Percentiles rank a stretch among this genome's conserved stretches.
Evolutionary conservation across 768 basidiomycete species (phyloP).

Genomic region (Russula sp.): DNA sequence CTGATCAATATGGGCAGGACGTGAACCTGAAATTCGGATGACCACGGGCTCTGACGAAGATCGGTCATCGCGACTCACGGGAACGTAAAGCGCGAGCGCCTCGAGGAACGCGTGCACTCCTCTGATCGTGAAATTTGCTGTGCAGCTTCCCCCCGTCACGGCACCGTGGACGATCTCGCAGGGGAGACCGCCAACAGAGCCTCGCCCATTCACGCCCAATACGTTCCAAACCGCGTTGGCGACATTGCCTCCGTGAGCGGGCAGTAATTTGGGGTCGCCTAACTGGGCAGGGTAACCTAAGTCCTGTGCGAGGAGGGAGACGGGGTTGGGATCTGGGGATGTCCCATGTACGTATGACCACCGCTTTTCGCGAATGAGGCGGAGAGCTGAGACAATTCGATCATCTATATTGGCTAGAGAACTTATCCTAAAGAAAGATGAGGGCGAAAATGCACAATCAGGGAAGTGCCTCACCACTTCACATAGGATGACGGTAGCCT

Average conservation of each 20-base stretch:
- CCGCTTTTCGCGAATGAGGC: conserved; percentile 48
- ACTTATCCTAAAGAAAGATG: conserved; percentile 48
- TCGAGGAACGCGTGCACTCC: conserved; percentile 57
- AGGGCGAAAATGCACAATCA: background rate
- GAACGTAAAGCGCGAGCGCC: conserved; percentile 65
- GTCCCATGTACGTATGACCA: conserved; percentile 60
- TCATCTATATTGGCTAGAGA: conserved; percentile 65
- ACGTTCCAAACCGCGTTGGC: conserved; percentile 55
- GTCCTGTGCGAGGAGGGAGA: conserved; percentile 48
- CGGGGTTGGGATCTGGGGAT: conserved; percentile 40
- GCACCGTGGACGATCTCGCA: conserved; percentile 71
- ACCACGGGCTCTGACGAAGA: conserved; percentile 4
- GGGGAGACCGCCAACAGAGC: conserved; percentile 65
- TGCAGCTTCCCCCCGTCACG: conserved; percentile 56
- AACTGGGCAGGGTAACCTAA: conserved; percentile 59
- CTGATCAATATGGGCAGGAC: conserved; percentile 63
- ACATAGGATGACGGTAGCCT: conserved; percentile 66
- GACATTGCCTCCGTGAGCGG: conserved; percentile 56
- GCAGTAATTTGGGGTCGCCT: conserved; percentile 60
- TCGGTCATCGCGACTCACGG: conserved; percentile 46
- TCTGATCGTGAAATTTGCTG: conserved; percentile 54
- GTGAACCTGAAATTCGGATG: conserved; percentile 52
- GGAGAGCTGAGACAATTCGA: conserved; percentile 54
- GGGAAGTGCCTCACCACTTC: conserved; percentile 47
- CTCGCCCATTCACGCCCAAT: conserved; percentile 52